Evolutionary conservation across 2,329 filamentous ascomycete species (phyloP), one percentile per base, ranked within the genome.

Genomic region (Lecanosticta acicola): DNA sequence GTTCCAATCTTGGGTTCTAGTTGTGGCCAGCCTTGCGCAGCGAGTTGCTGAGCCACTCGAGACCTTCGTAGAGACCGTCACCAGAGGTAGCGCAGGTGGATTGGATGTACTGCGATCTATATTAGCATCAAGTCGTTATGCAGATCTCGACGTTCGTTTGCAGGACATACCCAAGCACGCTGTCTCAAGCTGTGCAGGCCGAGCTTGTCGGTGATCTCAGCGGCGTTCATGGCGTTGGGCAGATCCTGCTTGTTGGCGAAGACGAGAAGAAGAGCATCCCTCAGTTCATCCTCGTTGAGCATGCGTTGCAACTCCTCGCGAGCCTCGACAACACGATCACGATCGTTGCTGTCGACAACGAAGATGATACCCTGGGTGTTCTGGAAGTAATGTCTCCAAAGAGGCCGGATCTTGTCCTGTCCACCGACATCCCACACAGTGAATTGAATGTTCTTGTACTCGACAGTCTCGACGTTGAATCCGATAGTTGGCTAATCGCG

Each of bases 171-270:
- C 93, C 93, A 98, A 66, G 88, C 86, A 72, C 93, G 90, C 79
- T 95, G 88, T 81, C 89, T 88, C 81, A 98, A 80, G 77, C 87
- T 94, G 84, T 97, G 91, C 66, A 98, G 89, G 69, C 93, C 93
- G 73, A 98, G 88, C 84, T 97, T 96, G 78, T 98, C 91, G 73
- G 93, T 98, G 73, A 98, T 97, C 79, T 98, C 93, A 68, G 93
- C 91, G 66, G 93, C 91, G 76, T 94, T 96, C 93, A 97, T 97
- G 74, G 93, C 93, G 70, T 97, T 97, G 48, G 79, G 76, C 59
- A 97, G 75, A 80, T 98, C 93, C 73, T 97, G 93, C 80, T 98
- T 98, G 77, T 98, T 98, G 64, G 93, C 93, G 69, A 98, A 97
- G 34, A 98, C 91, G 50, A 97, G 74, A 59, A 98, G 75, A 60